Base-by-base conservation (phyloP, 2,329 filamentous ascomycete species). In the Colletotrichum nymphaeae region DNA sequence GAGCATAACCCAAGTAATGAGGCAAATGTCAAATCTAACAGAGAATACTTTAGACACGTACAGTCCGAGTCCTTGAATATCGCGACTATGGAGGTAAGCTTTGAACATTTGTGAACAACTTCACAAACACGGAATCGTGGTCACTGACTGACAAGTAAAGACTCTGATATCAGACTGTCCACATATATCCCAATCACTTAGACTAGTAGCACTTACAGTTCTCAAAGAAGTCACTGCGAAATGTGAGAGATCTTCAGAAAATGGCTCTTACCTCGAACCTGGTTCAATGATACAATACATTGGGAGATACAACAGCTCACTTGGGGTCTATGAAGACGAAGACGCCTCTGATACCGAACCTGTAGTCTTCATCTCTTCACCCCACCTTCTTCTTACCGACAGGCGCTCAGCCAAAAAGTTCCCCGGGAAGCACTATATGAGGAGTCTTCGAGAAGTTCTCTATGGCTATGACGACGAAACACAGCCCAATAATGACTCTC, bases 211-310 rank as follows among this genome's bases (percentile, higher is more conserved):
- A 52, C 22, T 55, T 4, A 42, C 46, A 28, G 57, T 63, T 11
- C 42, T 63, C 30, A 68, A 53, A 52, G 65, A 67, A 24, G 57
- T 63, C 24, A 28, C 24, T 7, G 42, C 42, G 4, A 53, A 42
- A 49, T 67, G 65, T 11, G 46, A 19, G 12, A 62, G 57, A 12
- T 42, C 42, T 42, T 67, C 57, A 6, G 65, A 67, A 30, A 19
- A 30, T 14, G 65, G 57, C 6, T 26, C 16, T 3, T 63, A 55
- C 12, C 62, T 68, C 16, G 65, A 68, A 14, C 58, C 65, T 16
- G 65, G 65, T 3, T 53, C 65, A 11, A 32, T 60, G 14, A 55
- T 68, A 22, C 65, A 68, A 5, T 68, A 68, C 57, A 30, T 68
- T 1, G 57, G 65, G 5, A 68, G 57, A 26, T 68, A 63, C 19